Percentiles rank a stretch among this genome's conserved stretches.
Conservation (phyloP, 768 basidiomycete species). For the Suillus subalutaceus region DNA sequence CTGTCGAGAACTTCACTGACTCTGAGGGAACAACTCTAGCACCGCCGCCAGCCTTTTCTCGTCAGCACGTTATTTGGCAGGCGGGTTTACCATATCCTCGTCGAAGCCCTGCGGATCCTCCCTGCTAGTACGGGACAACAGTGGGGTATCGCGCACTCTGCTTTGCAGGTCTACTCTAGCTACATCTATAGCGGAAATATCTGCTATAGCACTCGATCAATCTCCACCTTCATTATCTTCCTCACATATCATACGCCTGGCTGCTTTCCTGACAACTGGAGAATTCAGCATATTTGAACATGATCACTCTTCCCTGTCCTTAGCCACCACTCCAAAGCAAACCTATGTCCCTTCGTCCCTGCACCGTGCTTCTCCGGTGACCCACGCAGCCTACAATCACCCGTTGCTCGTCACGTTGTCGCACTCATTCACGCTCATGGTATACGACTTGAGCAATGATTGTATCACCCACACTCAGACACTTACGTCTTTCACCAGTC, state of each 20-base stretch:
- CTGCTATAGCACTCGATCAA: conserved; percentile 75
- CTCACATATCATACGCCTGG: conserved; percentile 44
- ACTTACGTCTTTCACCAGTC: conserved; percentile 75
- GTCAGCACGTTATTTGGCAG: conserved; percentile 58
- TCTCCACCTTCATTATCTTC: conserved; percentile 52
- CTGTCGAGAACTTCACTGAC: conserved; percentile 40
- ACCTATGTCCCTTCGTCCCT: conserved; percentile 50
- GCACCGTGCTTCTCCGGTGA: conserved; percentile 48
- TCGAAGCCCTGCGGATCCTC: conserved; percentile 10
- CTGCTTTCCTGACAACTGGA: conserved; percentile 67
- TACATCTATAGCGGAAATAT: conserved; percentile 46
- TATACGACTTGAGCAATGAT: conserved; percentile 69
- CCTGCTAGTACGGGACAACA: conserved; percentile 25
- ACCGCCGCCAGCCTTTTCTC: conserved; percentile 17
- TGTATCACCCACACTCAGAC: conserved; percentile 62
- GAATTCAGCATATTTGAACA: conserved; percentile 65
- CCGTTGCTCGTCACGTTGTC: conserved; percentile 77
- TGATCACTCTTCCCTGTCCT: conserved; percentile 45
- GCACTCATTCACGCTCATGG: conserved; percentile 62
- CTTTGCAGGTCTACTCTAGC: conserved; percentile 43
- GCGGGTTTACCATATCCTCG: conserved; percentile 60
- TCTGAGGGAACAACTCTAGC: conserved; percentile 10
- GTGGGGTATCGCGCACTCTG: conserved; percentile 40
- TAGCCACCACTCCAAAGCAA: conserved; percentile 43
- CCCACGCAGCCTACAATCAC: conserved; percentile 76